Evolutionary conservation across 2,329 filamentous ascomycete species (phyloP).

Genomic region (Stylonectria norvegica): DNA sequence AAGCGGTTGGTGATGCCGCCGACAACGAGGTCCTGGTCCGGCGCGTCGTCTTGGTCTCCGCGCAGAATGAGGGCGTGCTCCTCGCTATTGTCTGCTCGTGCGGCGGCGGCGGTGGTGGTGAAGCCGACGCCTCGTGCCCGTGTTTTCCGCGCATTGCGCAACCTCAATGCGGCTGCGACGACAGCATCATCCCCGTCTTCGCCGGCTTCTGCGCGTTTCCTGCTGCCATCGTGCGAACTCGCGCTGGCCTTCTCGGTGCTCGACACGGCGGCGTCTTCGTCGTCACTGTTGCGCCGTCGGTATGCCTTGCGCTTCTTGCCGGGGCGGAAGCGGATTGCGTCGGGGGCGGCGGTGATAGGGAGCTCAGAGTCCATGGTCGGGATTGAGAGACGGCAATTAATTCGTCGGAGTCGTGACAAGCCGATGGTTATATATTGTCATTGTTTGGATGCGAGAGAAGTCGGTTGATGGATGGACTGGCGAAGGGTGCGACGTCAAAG

Average conservation of each 20-base stretch:
- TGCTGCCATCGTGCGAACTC: constrained; percentile 3
- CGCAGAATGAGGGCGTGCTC: constrained; percentile 37
- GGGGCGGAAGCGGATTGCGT: constrained; percentile 50
- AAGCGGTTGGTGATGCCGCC: constrained; percentile 51
- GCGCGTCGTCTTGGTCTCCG: constrained; percentile 29
- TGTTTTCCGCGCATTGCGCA: constrained; percentile 50
- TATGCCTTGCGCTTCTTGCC: constrained; percentile 60
- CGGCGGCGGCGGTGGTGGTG: constrained; percentile 38
- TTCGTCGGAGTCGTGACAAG: too few species aligned
- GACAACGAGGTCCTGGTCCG: constrained; percentile 12
- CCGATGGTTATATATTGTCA: too few species aligned
- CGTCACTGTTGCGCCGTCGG: constrained; percentile 46
- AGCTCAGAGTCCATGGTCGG: too few species aligned
- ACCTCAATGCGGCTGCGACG: constrained; percentile 48
- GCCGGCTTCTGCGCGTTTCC: constrained; percentile 12
- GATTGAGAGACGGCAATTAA: too few species aligned
- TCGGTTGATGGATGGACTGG: background rate
- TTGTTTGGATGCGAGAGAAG: background rate
- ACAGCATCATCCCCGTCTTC: constrained; percentile 31
- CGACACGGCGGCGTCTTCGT: constrained; percentile 7
- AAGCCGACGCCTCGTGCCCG: constrained; percentile 57
- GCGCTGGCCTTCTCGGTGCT: background rate
- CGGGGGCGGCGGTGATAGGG: too few species aligned
- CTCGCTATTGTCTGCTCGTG: constrained; percentile 21
- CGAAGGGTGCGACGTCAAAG: constrained; percentile 1